Percentiles rank a stretch among this genome's conserved stretches.
Evolutionary conservation across 345 rosid genomes (phyloP).

Genomic region (Eucalyptus rudis): DNA sequence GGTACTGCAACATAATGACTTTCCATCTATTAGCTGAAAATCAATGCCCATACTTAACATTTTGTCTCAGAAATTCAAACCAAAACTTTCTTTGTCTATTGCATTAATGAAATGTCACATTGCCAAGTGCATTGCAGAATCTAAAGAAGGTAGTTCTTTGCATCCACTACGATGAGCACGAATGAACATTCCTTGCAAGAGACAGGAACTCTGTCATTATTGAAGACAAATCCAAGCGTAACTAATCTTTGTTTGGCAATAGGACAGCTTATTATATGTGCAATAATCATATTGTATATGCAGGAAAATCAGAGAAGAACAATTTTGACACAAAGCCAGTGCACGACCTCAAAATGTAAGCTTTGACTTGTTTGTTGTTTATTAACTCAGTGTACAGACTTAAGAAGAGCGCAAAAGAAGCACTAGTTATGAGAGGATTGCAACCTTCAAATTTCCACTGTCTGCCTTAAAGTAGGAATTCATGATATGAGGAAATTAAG

Average conservation of each 20-base stretch:
- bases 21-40: background rate
- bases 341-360: background rate
- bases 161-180: background rate
- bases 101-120: conserved; percentile 3
- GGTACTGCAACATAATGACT: background rate
- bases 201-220: background rate
- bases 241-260: background rate
- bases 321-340: background rate
- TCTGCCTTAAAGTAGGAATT: background rate
- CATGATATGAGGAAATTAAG: background rate
- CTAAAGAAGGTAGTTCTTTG: conserved; percentile 8
- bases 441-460: background rate
- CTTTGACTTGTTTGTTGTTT: background rate
- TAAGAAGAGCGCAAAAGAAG: background rate
- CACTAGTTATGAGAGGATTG: background rate
- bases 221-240: background rate
- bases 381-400: background rate
- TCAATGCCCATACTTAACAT: background rate
- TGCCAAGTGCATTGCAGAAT: conserved; percentile 1
- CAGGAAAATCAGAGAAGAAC: background rate
- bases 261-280: background rate
- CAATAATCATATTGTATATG: background rate
- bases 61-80: background rate
- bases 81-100: background rate
- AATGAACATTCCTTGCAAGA: background rate